phyloP scores from a whole-genome alignment of 352 stramenopile genomes.

The Pseudoperonospora humuli region DNA sequence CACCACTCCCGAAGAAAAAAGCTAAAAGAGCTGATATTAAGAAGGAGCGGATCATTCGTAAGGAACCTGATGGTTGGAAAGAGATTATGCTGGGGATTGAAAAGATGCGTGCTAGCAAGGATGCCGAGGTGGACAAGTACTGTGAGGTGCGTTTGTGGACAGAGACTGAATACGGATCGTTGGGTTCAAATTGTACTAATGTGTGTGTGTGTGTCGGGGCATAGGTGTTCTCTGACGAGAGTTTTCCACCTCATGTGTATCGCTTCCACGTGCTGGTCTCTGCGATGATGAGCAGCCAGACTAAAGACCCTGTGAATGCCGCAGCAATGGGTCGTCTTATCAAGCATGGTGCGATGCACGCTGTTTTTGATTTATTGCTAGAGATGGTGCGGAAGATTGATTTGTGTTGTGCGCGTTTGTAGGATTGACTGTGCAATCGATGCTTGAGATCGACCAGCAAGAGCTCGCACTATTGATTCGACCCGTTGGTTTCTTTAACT shows the following conservation, averaged over 20 bases:
- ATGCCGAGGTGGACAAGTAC: slow-evolving; percentile 65
- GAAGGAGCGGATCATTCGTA: slow-evolving; percentile 19
- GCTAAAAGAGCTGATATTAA: slow-evolving; percentile 8
- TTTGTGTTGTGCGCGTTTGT: slow-evolving; percentile 1
- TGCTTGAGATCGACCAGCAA: slow-evolving; percentile 75
- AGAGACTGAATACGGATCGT: not conserved
- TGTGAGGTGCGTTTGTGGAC: slow-evolving; percentile 36
- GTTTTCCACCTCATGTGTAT: slow-evolving; percentile 32
- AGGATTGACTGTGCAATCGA: slow-evolving; percentile 85
- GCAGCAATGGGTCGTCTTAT: slow-evolving; percentile 65
- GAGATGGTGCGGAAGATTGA: not conserved
- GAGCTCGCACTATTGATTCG: slow-evolving; percentile 86
- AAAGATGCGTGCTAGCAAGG: slow-evolving; percentile 52
- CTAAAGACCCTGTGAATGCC: slow-evolving; percentile 90
- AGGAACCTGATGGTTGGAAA: slow-evolving; percentile 44
- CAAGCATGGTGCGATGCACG: slow-evolving; percentile 26
- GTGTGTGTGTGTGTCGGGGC: not conserved
- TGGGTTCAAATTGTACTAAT: not conserved
- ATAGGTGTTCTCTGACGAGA: slow-evolving; percentile 36
- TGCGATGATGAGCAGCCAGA: slow-evolving; percentile 96
- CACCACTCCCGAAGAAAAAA: slow-evolving; percentile 9
- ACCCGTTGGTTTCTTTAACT: slow-evolving; percentile 94
- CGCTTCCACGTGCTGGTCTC: slow-evolving; percentile 92
- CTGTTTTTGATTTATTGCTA: not conserved
- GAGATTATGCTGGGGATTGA: slow-evolving; percentile 52